Evolutionary conservation across 2,329 filamentous ascomycete genomes (phyloP).

Genomic region (Claviceps humidiphila): DNA sequence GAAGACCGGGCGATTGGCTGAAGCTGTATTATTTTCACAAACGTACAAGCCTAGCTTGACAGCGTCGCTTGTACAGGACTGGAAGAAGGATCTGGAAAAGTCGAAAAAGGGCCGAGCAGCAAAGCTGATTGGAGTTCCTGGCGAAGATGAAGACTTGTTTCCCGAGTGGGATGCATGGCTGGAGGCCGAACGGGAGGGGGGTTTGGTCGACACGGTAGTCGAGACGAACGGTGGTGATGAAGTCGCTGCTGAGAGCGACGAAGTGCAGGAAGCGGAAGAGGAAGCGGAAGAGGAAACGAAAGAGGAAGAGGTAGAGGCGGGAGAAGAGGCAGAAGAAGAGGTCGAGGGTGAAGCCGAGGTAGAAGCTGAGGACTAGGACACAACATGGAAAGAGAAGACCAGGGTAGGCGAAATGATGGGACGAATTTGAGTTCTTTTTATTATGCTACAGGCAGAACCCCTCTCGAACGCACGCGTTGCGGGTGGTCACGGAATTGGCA

Average conservation of each 20-base stretch:
- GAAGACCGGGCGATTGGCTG: slow-evolving; percentile 65
- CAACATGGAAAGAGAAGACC: slow-evolving; percentile 1
- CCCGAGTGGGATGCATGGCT: slow-evolving; percentile 93
- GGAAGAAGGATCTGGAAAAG: slow-evolving; percentile 78
- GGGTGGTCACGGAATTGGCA: not conserved
- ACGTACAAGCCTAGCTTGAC: slow-evolving; percentile 84
- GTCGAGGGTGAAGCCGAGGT: slow-evolving; percentile 9
- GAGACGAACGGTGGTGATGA: slow-evolving; percentile 5
- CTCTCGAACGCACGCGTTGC: not conserved
- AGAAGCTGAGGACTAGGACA: slow-evolving; percentile 12
- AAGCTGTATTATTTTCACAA: slow-evolving; percentile 84
- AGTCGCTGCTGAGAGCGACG: not conserved
- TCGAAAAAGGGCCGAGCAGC: slow-evolving; percentile 74
- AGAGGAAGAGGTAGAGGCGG: not conserved
- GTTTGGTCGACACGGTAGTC: slow-evolving; percentile 15
- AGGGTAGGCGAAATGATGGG: slow-evolving; percentile 5
- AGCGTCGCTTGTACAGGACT: slow-evolving; percentile 52
- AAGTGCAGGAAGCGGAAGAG: slow-evolving; percentile 11
- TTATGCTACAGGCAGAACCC: not conserved
- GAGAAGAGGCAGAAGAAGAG: slow-evolving; percentile 10
- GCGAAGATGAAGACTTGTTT: slow-evolving; percentile 77
- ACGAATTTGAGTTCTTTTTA: slow-evolving; percentile 1
- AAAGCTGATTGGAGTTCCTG: slow-evolving; percentile 70
- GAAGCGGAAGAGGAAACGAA: slow-evolving; percentile 8
- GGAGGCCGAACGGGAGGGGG: slow-evolving; percentile 62